Conservation (phyloP, 164 flowering plant genomes). For the Paratinospora sagittata region DNA sequence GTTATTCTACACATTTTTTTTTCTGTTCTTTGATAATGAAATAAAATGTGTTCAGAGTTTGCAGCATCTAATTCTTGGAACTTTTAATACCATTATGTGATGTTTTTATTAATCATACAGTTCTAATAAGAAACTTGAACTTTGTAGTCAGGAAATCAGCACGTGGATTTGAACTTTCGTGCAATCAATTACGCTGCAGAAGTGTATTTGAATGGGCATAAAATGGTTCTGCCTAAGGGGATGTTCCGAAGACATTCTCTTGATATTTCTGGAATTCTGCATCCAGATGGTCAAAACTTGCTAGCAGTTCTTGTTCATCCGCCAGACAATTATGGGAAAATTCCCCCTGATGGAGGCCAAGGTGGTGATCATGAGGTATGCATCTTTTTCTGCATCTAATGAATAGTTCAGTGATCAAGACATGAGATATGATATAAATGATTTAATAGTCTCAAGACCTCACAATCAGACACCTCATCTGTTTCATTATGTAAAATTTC, state of each 20-base stretch:
- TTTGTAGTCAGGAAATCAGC: slow-evolving; percentile 63
- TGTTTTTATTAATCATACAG: not conserved
- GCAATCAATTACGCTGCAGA: slow-evolving; percentile 93
- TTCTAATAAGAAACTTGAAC: slow-evolving; percentile 14
- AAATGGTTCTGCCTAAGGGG: slow-evolving; percentile 71
- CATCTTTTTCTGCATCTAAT: not conserved
- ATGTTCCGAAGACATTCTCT: slow-evolving; percentile 94
- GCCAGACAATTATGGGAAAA: slow-evolving; percentile 85
- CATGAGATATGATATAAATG: not conserved
- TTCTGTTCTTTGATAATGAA: not conserved
- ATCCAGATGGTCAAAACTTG: slow-evolving; percentile 71
- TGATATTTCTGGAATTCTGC: slow-evolving; percentile 69
- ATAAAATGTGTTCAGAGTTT: not conserved
- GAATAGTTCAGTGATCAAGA: not conserved
- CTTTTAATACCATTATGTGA: not conserved
- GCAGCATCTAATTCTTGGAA: not conserved
- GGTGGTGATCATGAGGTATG: slow-evolving; percentile 98
- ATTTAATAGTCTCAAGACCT: not conserved
- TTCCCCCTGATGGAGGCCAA: slow-evolving; percentile 93
- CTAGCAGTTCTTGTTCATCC: slow-evolving; percentile 91
- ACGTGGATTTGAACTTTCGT: slow-evolving; percentile 81
- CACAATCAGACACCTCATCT: not conserved
- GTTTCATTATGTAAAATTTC: not conserved
- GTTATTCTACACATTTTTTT: not conserved
- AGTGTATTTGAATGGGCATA: slow-evolving; percentile 87